Conservation (phyloP, 1,284 basidiomycete species). For the Cronartium ribicola region DNA sequence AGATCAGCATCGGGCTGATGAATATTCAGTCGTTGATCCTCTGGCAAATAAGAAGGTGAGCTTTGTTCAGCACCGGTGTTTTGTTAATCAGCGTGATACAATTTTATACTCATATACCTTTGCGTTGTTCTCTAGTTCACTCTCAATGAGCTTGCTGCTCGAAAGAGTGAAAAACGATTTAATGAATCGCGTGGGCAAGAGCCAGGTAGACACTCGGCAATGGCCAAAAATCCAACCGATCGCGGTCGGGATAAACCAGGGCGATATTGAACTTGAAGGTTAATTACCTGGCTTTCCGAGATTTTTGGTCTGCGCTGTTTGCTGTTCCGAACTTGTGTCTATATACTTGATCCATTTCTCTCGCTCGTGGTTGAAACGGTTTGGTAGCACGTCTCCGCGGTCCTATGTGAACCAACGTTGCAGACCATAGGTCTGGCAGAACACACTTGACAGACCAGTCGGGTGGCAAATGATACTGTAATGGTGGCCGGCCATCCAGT, state of each 20-base stretch:
- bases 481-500: too few relatives aligned
- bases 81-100: background rate
- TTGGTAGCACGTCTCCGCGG: too few relatives aligned
- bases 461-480: too few relatives aligned
- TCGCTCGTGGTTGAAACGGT: too few relatives aligned
- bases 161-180: slow-evolving; percentile 32
- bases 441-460: too few relatives aligned
- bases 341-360: too few relatives aligned
- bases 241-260: background rate
- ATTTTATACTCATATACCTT: background rate
- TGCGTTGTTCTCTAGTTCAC: slow-evolving; percentile 8
- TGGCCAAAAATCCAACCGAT: background rate
- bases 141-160: slow-evolving; percentile 30
- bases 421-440: too few relatives aligned
- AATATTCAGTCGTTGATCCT: slow-evolving; percentile 40
- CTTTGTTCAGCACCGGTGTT: background rate
- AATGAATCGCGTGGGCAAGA: background rate
- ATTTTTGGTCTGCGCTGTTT: too few relatives aligned
- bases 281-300: too few relatives aligned
- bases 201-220: background rate
- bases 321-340: too few relatives aligned
- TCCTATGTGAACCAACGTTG: too few relatives aligned
- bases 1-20: slow-evolving; percentile 34
- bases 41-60: slow-evolving; percentile 33
- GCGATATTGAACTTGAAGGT: background rate